Evolutionary conservation across 2,329 filamentous ascomycete genomes (phyloP).

Genomic region (Curvularia spicifera): DNA sequence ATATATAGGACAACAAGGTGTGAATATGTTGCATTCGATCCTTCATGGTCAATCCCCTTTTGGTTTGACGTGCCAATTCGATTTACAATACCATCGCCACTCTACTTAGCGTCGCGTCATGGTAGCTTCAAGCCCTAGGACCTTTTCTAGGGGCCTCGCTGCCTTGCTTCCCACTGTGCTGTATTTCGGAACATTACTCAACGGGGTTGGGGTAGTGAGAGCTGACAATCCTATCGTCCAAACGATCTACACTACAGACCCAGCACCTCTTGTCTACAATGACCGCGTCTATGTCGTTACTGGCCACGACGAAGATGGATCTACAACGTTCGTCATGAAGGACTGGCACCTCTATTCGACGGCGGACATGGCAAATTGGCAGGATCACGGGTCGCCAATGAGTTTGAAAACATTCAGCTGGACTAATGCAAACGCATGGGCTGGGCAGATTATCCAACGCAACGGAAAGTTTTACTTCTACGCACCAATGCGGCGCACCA

Average conservation of each 20-base stretch:
- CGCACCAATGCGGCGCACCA: constrained; percentile 19
- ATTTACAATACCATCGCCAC: neutral
- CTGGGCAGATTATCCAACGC: constrained; percentile 23
- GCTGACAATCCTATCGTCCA: constrained; percentile 26
- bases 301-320: constrained; percentile 26
- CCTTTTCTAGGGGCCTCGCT: neutral
- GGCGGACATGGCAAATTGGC: constrained; percentile 27
- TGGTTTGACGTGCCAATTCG: constrained; percentile 1
- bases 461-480: constrained; percentile 29
- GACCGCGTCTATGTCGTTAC: constrained; percentile 25
- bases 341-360: constrained; percentile 25
- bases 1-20: constrained; percentile 3
- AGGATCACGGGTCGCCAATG: constrained; percentile 24
- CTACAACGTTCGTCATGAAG: constrained; percentile 21
- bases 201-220: constrained; percentile 6
- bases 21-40: neutral
- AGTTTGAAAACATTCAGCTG: constrained; percentile 22
- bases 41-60: neutral
- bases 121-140: constrained; percentile 2
- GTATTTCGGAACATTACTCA: constrained; percentile 5
- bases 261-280: constrained; percentile 24
- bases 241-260: constrained; percentile 24
- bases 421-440: constrained; percentile 24
- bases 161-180: constrained; percentile 6
- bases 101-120: neutral